phyloP scores from a whole-genome alignment of 1,284 basidiomycete genomes.

The Fomitopsis schrenkii region DNA sequence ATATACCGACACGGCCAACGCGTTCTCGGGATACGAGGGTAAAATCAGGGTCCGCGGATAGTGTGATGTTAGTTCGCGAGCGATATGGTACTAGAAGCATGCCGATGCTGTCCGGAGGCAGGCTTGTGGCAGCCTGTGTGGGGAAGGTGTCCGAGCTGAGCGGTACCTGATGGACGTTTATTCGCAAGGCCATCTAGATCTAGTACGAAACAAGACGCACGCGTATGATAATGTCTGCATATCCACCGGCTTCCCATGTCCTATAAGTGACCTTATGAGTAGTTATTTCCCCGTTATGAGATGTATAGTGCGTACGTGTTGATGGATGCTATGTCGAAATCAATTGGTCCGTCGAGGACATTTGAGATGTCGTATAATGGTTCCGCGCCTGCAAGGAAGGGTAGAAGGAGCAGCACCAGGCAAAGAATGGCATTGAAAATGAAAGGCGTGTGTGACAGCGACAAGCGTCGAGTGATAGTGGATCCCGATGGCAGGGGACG shows the following conservation, averaged over 20 bases:
- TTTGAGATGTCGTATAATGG: not conserved
- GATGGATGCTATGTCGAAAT: not conserved
- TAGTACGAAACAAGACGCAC: not conserved
- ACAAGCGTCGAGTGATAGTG: not conserved
- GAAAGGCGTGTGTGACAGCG: not conserved
- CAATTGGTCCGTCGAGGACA: not conserved
- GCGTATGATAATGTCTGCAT: not conserved
- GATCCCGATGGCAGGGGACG: not conserved
- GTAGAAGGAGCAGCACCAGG: not conserved
- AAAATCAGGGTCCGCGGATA: not conserved
- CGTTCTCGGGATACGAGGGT: not conserved
- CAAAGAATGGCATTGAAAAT: not conserved
- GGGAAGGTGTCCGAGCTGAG: not conserved
- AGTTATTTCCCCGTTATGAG: not conserved
- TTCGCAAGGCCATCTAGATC: not conserved
- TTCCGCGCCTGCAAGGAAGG: not conserved
- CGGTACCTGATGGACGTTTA: not conserved
- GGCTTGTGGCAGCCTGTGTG: not conserved
- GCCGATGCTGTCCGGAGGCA: not conserved
- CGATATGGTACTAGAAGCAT: not conserved
- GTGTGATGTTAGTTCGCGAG: not conserved
- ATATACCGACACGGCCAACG: not conserved
- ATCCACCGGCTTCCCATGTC: not conserved
- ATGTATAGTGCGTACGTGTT: not conserved
- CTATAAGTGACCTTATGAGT: not conserved